These are phyloP conservation scores for Tetracladium setigerum DNA, from an alignment of 495 filamentous ascomycete genomes.

Conservation along the genomic window DNA sequence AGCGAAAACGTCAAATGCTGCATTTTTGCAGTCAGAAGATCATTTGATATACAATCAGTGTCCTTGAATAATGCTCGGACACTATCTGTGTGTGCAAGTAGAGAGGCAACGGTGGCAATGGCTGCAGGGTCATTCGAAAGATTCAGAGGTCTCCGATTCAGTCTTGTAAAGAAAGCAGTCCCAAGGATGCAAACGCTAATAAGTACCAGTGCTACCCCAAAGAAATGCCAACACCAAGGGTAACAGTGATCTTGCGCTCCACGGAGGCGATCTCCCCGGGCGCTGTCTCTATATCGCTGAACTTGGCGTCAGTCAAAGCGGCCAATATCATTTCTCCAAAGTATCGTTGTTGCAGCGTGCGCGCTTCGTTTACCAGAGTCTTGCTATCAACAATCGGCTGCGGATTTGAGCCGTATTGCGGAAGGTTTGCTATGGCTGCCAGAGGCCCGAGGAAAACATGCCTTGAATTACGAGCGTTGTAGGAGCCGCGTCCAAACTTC, in stretches of 20 bases:
- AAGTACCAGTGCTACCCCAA: slow-evolving; percentile 11
- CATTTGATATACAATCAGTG: too few species aligned
- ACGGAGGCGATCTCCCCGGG: slow-evolving; percentile 1
- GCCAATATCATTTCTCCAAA: slow-evolving; percentile 29
- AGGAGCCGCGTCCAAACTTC: too few species aligned
- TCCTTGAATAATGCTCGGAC: too few species aligned
- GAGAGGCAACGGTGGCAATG: slow-evolving; percentile 11
- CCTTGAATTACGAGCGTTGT: too few species aligned
- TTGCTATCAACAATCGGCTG: too few species aligned
- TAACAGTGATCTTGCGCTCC: slow-evolving; percentile 15
- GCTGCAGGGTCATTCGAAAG: slow-evolving; percentile 16
- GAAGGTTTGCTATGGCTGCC: too few species aligned
- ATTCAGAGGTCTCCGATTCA: slow-evolving; percentile 16
- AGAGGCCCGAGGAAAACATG: too few species aligned
- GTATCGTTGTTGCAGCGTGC: slow-evolving; percentile 27
- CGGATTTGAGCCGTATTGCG: too few species aligned
- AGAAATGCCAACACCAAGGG: slow-evolving; percentile 15
- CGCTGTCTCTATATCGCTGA: neutral
- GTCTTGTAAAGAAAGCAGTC: slow-evolving; percentile 12
- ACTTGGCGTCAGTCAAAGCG: slow-evolving; percentile 5
- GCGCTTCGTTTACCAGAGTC: slow-evolving; percentile 12
- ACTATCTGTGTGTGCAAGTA: too few species aligned
- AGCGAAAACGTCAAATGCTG: too few species aligned
- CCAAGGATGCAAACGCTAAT: slow-evolving; percentile 5
- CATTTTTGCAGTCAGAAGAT: too few species aligned